phyloP scores from a whole-genome alignment of 2,329 filamentous ascomycete genomes.

The Geoglossum cookeanum region DNA sequence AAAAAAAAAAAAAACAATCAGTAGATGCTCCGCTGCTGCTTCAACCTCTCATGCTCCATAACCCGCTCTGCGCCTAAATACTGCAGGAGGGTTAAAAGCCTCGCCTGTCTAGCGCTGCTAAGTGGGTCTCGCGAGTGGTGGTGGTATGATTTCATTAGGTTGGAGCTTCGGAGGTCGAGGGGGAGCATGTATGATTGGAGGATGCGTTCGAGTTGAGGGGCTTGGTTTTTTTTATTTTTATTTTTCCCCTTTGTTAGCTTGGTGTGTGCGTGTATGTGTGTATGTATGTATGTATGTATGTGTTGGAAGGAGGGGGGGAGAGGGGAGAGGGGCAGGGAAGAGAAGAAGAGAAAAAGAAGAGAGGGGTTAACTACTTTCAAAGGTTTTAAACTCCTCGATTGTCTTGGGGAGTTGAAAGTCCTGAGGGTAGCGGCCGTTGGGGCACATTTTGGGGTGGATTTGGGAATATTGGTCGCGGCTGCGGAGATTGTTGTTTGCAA shows the following conservation, averaged over 20 bases:
- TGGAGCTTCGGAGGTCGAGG: constrained; percentile 5
- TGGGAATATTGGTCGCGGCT: constrained; percentile 9
- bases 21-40: constrained; percentile 2
- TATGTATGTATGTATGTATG: too few species aligned
- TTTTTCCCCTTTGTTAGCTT: background rate
- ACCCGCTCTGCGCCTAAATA: constrained; percentile 12
- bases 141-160: background rate
- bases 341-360: too few species aligned
- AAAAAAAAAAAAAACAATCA: background rate
- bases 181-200: constrained; percentile 13
- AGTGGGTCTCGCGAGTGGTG: background rate
- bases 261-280: too few species aligned
- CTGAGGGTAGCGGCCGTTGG: constrained; percentile 11
- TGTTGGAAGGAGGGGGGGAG: background rate
- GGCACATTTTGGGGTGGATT: constrained; percentile 13
- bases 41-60: constrained; percentile 8
- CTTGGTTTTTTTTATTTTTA: constrained; percentile 5
- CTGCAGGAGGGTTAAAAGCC: constrained; percentile 12
- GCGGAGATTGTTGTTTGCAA: constrained; percentile 11
- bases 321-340: background rate
- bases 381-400: constrained; percentile 10
- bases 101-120: constrained; percentile 9
- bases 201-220: constrained; percentile 13
- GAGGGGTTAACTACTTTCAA: constrained; percentile 9
- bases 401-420: constrained; percentile 12